A percentile compares a stretch with the other conserved stretches of the same genome.
These are phyloP conservation scores for Metarhizium sp. DNA, from an alignment of 2,329 filamentous ascomycete species.

Conservation along the genomic window DNA sequence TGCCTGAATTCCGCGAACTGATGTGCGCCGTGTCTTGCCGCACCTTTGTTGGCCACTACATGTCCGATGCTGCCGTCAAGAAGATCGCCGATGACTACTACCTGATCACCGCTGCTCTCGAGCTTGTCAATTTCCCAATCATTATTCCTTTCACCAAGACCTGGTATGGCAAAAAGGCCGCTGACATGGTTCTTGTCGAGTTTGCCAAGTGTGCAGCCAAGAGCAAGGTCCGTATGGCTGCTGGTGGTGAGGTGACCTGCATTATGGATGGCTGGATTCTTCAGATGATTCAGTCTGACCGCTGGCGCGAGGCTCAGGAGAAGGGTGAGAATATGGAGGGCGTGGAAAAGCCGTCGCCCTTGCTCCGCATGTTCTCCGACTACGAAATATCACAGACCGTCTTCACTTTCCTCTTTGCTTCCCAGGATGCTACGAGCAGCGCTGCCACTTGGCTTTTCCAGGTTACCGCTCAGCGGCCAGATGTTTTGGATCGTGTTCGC, in stretches of 20 bases:
- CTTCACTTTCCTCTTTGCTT: slow-evolving; percentile 95
- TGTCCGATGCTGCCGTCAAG: slow-evolving; percentile 81
- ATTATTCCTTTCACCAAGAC: slow-evolving; percentile 92
- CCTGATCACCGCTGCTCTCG: slow-evolving; percentile 86
- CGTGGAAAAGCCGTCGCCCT: slow-evolving; percentile 69
- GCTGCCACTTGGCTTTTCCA: slow-evolving; percentile 95
- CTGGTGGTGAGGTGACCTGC: slow-evolving; percentile 77
- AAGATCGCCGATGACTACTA: slow-evolving; percentile 97
- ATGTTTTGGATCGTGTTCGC: slow-evolving; percentile 78
- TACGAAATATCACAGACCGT: slow-evolving; percentile 88
- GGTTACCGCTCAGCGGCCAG: slow-evolving; percentile 85
- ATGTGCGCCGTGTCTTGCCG: slow-evolving; percentile 93
- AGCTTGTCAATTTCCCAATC: slow-evolving; percentile 97
- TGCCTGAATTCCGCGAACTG: slow-evolving; percentile 85
- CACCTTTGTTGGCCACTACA: slow-evolving; percentile 96
- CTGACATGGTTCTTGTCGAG: slow-evolving; percentile 83
- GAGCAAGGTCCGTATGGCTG: slow-evolving; percentile 83
- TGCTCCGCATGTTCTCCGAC: slow-evolving; percentile 81
- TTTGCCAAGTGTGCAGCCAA: slow-evolving; percentile 90
- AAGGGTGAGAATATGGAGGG: slow-evolving; percentile 59
- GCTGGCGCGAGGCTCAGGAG: slow-evolving; percentile 69
- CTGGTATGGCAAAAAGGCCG: slow-evolving; percentile 94
- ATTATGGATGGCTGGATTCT: slow-evolving; percentile 95
- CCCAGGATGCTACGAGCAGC: slow-evolving; percentile 92
- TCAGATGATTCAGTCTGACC: slow-evolving; percentile 76